Conservation (phyloP, 768 basidiomycete species). For the Lentinula raphanica region DNA sequence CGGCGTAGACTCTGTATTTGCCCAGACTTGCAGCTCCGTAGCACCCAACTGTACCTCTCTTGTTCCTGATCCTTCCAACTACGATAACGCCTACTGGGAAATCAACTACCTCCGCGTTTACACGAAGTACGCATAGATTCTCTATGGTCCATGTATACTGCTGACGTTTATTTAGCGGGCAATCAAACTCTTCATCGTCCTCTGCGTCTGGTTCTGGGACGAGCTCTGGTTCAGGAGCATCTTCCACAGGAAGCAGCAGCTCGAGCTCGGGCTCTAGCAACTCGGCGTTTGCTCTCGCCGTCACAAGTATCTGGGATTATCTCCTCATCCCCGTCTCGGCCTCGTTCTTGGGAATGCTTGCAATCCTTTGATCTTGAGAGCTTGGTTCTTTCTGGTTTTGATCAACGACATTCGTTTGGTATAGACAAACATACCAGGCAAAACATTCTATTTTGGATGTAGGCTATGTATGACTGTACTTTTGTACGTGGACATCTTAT, state of each 20-base stretch:
- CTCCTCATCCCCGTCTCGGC: not conserved
- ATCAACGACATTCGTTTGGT: not conserved
- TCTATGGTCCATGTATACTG: not conserved
- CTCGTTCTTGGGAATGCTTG: not conserved
- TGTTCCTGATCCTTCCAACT: constrained; percentile 25
- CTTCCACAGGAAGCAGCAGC: not conserved
- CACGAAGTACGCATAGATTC: not conserved
- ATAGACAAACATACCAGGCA: not conserved
- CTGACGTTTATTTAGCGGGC: not conserved
- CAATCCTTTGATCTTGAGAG: not conserved
- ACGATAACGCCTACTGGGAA: constrained; percentile 35
- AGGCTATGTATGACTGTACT: not conserved
- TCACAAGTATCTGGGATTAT: not conserved
- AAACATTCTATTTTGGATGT: not conserved
- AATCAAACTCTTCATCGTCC: not conserved
- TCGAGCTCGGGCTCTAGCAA: not conserved
- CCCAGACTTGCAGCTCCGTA: constrained; percentile 17
- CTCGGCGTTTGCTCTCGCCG: not conserved
- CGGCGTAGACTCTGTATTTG: not conserved
- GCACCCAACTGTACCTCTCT: constrained; percentile 27
- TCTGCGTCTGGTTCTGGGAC: not conserved
- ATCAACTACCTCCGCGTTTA: constrained; percentile 35
- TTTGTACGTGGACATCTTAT: not conserved
- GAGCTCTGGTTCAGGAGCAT: not conserved
- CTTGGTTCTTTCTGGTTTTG: not conserved